Conservation (phyloP, 1,139 yeast species). For the Entelexis paramagnoliae region DNA sequence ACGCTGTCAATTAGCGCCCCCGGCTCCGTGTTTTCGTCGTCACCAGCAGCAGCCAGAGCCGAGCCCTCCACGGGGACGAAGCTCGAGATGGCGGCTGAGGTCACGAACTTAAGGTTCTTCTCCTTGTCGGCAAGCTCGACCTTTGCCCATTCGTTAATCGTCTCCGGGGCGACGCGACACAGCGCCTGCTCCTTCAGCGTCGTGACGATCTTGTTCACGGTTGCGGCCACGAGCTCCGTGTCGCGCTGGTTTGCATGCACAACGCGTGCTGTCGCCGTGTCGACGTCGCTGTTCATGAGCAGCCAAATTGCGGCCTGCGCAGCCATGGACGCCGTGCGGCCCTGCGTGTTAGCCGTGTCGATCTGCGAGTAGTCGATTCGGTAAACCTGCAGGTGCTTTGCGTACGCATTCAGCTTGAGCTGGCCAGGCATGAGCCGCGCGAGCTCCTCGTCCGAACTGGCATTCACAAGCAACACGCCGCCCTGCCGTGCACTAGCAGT, state of each 20-base stretch:
- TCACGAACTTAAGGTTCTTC: constrained; percentile 6
- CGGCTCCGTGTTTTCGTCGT: constrained; percentile 29
- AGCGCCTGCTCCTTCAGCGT: constrained; percentile 31
- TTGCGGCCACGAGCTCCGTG: constrained; percentile 74
- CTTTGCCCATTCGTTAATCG: constrained; percentile 28
- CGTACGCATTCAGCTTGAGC: constrained; percentile 42
- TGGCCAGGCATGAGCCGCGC: constrained; percentile 44
- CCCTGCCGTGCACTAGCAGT: constrained; percentile 8
- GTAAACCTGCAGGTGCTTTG: constrained; percentile 40
- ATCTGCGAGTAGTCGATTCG: constrained; percentile 45
- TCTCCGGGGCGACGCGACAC: constrained; percentile 29
- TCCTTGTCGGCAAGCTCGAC: constrained; percentile 20
- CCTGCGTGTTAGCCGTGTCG: constrained; percentile 57
- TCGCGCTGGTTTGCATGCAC: constrained; percentile 74
- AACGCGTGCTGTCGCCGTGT: constrained; percentile 65
- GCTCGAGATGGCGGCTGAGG: constrained; percentile 35
- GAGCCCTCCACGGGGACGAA: constrained; percentile 32
- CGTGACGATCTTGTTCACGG: constrained; percentile 52
- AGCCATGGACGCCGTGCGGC: constrained; percentile 65
- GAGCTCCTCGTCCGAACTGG: constrained; percentile 25
- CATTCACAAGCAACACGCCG: constrained; percentile 39
- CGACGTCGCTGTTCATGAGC: constrained; percentile 52
- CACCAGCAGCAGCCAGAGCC: constrained; percentile 29
- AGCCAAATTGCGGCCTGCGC: constrained; percentile 77
- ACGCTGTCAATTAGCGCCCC: constrained; percentile 25